Evolutionary conservation across 495 filamentous ascomycete genomes (phyloP).

Genomic region (Penicillium canariense): DNA sequence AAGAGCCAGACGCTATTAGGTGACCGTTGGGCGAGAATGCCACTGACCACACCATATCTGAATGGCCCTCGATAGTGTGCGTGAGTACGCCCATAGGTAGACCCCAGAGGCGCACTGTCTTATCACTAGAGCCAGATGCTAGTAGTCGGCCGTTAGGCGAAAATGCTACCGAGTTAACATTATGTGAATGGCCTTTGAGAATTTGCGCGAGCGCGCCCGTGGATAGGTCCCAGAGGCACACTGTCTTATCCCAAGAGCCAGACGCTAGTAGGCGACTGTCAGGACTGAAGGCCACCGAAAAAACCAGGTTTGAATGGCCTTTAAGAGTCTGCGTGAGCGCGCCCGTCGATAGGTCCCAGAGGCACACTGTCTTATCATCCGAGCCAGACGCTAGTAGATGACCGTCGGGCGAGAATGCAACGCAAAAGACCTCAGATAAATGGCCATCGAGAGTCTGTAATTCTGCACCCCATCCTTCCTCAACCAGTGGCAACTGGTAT

Average conservation of each 20-base stretch:
- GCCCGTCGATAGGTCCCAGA: not conserved
- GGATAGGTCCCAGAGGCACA: no score
- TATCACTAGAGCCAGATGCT: conserved; percentile 17
- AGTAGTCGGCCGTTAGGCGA: conserved; percentile 22
- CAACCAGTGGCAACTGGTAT: not conserved
- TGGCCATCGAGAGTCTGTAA: not conserved
- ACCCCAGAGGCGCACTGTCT: conserved; percentile 15
- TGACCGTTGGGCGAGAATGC: conserved; percentile 4
- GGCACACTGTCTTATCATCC: not conserved
- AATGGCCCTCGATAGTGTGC: conserved; percentile 22
- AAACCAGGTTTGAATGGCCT: not conserved
- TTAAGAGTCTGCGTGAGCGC: not conserved
- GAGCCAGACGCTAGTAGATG: not conserved
- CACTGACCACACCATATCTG: not conserved
- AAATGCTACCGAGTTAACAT: conserved; percentile 14
- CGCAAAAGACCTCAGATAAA: not conserved
- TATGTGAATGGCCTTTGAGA: not conserved
- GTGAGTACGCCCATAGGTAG: not conserved
- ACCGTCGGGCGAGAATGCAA: conserved; percentile 2
- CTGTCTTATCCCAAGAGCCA: no score
- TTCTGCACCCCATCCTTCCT: not conserved
- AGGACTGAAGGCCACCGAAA: not conserved
- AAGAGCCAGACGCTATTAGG: conserved; percentile 14
- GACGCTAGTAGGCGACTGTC: no score
- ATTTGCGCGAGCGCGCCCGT: no score